These are phyloP conservation scores for Tetracladium marchalianum DNA, from an alignment of 495 filamentous ascomycete genomes.

Conservation along the genomic window DNA sequence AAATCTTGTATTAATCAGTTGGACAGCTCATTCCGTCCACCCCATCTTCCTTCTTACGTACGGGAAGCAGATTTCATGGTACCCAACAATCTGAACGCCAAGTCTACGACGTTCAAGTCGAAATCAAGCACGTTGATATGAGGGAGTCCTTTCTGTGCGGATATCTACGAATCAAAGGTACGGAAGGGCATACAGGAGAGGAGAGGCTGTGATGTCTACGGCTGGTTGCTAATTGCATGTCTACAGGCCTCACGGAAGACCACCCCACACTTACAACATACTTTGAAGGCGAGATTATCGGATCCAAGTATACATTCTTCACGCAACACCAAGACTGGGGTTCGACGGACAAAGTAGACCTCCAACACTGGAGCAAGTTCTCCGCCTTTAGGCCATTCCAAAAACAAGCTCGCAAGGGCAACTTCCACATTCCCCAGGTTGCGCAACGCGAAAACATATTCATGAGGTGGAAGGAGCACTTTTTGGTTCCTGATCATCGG, in stretches of 20 bases:
- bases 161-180: constrained; percentile 93
- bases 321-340: constrained; percentile 89
- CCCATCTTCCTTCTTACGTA: constrained; percentile 74
- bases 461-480: constrained; percentile 99
- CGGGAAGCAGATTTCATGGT: constrained; percentile 81
- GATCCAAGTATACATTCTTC: constrained; percentile 84
- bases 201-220: background rate
- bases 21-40: constrained; percentile 47
- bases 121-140: constrained; percentile 95
- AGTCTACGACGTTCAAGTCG: constrained; percentile 89
- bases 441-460: constrained; percentile 85
- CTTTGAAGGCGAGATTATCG: constrained; percentile 98
- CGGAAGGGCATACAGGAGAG: constrained; percentile 5
- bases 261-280: constrained; percentile 95
- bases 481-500: constrained; percentile 91
- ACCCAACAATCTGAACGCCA: constrained; percentile 88
- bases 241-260: constrained; percentile 82
- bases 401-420: constrained; percentile 56
- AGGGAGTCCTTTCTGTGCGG: constrained; percentile 90
- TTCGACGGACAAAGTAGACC: constrained; percentile 82
- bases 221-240: constrained; percentile 3
- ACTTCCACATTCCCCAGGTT: constrained; percentile 50
- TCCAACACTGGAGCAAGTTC: constrained; percentile 91
- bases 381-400: constrained; percentile 72
- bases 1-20: background rate